These are phyloP conservation scores for Gonapodya prolifera DNA, from an alignment of 192 early-diverging fungal genomes.

Conservation along the genomic window DNA sequence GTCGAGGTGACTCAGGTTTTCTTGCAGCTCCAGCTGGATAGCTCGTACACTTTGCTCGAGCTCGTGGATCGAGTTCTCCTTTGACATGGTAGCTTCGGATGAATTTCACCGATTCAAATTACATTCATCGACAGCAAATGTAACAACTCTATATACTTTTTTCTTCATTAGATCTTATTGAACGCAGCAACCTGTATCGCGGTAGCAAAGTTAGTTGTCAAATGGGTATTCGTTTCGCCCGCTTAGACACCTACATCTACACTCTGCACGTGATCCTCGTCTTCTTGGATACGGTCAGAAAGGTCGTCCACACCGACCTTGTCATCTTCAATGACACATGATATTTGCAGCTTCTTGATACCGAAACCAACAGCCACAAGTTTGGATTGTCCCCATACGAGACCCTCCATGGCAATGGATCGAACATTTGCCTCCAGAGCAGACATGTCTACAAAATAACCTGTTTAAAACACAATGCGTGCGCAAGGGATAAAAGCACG, in stretches of 20 bases:
- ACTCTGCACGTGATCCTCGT: constrained; percentile 84
- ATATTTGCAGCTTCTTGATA: constrained; percentile 93
- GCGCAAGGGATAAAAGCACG: too few relatives aligned
- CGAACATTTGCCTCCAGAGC: constrained; percentile 61
- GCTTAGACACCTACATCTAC: constrained; percentile 46
- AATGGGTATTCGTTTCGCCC: neutral
- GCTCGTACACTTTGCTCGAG: neutral
- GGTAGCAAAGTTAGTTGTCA: neutral
- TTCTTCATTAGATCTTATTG: constrained; percentile 71
- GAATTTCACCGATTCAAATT: too few relatives aligned
- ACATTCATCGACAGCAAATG: too few relatives aligned
- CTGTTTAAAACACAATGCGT: too few relatives aligned
- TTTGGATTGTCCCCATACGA: constrained; percentile 72
- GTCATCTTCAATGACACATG: constrained; percentile 82
- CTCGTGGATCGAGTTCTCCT: neutral
- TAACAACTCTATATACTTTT: neutral
- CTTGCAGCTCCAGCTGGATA: neutral
- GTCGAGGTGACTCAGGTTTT: neutral
- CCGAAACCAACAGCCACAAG: constrained; percentile 80
- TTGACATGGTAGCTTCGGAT: too few relatives aligned
- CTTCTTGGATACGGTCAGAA: constrained; percentile 58
- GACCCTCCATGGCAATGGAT: constrained; percentile 69
- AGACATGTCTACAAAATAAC: constrained; percentile 47
- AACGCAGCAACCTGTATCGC: constrained; percentile 50
- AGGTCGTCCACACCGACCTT: constrained; percentile 83